phyloP scores from a whole-genome alignment of 1,139 yeast genomes.

The Hemisphaericaspora xylanilytica region DNA sequence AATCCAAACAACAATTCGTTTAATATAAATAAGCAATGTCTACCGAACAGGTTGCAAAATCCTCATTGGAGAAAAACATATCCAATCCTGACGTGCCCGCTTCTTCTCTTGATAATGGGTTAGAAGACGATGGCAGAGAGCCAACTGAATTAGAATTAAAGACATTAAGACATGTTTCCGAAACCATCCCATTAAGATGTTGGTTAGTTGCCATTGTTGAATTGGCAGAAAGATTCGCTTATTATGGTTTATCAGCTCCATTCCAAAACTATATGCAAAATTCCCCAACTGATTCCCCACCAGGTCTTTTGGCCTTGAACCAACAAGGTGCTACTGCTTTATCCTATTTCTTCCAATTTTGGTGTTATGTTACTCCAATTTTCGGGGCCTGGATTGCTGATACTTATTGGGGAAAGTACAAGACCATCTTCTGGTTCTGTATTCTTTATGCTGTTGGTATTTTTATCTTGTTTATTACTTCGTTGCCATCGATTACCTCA shows the following conservation, averaged over 20 bases:
- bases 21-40: not conserved
- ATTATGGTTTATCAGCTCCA: conserved; percentile 73
- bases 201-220: conserved; percentile 78
- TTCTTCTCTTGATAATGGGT: not conserved
- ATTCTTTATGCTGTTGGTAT: conserved; percentile 61
- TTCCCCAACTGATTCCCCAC: conserved; percentile 40
- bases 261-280: conserved; percentile 75
- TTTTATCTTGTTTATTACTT: conserved; percentile 63
- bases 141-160: conserved; percentile 40
- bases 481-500: conserved; percentile 59
- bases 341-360: conserved; percentile 72
- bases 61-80: not conserved
- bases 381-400: conserved; percentile 76
- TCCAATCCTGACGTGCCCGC: not conserved
- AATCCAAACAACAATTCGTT: too few relatives aligned
- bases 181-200: conserved; percentile 42
- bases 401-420: conserved; percentile 68
- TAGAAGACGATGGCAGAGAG: conserved; percentile 20
- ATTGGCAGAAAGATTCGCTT: conserved; percentile 78
- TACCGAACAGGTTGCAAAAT: not conserved
- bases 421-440: conserved; percentile 61
- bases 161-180: conserved; percentile 40
- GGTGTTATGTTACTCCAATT: conserved; percentile 79
- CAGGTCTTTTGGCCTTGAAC: conserved; percentile 63
- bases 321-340: conserved; percentile 69